These are phyloP conservation scores for Echium plantagineum DNA, from an alignment of 257 asterid species.

Conservation along the genomic window DNA sequence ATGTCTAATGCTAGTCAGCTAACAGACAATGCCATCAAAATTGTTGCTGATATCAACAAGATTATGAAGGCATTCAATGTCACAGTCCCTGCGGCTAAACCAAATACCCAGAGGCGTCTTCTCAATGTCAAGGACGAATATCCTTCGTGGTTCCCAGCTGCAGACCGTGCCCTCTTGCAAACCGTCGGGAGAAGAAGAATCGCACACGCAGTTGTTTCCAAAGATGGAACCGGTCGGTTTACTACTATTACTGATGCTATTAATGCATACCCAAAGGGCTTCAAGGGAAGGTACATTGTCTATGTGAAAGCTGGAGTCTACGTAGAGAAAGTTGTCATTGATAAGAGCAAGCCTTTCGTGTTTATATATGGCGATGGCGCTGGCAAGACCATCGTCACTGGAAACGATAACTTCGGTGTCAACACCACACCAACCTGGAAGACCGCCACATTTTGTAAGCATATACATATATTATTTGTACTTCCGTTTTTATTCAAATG, in stretches of 20 bases:
- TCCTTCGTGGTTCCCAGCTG: constrained; percentile 46
- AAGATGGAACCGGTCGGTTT: constrained; percentile 56
- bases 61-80: constrained; percentile 31
- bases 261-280: constrained; percentile 36
- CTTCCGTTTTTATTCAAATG: background rate
- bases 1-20: constrained; percentile 35
- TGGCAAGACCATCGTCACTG: constrained; percentile 46
- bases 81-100: background rate
- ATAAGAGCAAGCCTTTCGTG: constrained; percentile 32
- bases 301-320: constrained; percentile 66
- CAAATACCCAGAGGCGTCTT: constrained; percentile 18
- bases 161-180: constrained; percentile 46
- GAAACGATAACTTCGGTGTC: constrained; percentile 17
- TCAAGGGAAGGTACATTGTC: constrained; percentile 38
- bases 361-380: constrained; percentile 82
- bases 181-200: background rate
- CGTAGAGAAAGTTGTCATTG: constrained; percentile 34
- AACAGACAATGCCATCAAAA: constrained; percentile 50
- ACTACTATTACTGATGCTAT: constrained; percentile 38
- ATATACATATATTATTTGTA: no score
- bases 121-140: constrained; percentile 19
- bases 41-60: constrained; percentile 29
- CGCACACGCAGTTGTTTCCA: constrained; percentile 44
- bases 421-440: constrained; percentile 28
- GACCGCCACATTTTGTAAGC: constrained; percentile 54